Evolutionary conservation across 2,329 filamentous ascomycete species (phyloP), one percentile per base, ranked within the genome.

Genomic region (Colletotrichum gloeosporioides): DNA sequence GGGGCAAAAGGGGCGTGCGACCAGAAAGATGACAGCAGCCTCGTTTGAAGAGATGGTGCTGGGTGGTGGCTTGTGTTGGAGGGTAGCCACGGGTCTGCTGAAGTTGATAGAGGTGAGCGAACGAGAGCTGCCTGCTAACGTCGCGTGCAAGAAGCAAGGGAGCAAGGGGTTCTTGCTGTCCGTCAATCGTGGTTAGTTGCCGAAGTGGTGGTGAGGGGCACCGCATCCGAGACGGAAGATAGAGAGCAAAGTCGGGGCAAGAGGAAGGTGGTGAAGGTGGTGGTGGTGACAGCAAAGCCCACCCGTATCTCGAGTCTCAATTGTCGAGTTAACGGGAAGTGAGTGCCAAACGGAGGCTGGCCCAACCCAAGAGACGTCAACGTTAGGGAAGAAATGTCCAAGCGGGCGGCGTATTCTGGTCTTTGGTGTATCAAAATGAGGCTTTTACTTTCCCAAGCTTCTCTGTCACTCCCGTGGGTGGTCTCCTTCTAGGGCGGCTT

Each of bases 181-280:
- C 66, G 49, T 71, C 27, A 62, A 64, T 76, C n/a, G 64, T 64
- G 57, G 64, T 53, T 69, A 74, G 70, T 71, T 68, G 74, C 65
- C 74, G 71, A 73, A 66, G 59, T 59, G 59, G 70, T 55, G 64
- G 71, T 65, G 74, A 69, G 65, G 71, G 64, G 63, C 72, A 71
- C 55, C 29, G 57, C 72, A 71, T 55, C 29, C 62, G 57, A 69
- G 55, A n/a, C 62, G n/a, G 31, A 31, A 59, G 31, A 71, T 59
- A 65, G 57, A 44, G 29, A 39, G 16, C 39, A 55, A 29, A 36
- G 18, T 12, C 6, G 44, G 64, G 29, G 61, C 49, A 29, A 62
- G 29, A 62, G 18, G 29, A 2, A n/a, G 57, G 8, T 22, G 53
- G 53, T 25, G 22, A 53, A 6, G 16, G 25, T 59, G 22, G 55